Evolutionary conservation across 2,329 filamentous ascomycete species (phyloP).

Genomic region (Sclerotiophoma versabilis): DNA sequence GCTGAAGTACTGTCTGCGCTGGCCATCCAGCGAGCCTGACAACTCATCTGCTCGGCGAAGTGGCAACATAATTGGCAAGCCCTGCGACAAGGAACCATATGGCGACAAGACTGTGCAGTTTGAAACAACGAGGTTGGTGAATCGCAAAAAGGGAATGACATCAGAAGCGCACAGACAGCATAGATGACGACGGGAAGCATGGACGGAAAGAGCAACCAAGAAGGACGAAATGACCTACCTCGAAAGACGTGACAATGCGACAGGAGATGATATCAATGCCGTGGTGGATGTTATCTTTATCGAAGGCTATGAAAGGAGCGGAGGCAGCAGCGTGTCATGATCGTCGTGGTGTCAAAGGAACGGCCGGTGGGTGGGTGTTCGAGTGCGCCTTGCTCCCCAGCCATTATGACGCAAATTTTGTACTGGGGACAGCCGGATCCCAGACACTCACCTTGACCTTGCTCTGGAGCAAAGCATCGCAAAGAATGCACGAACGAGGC

Average conservation of each 20-base stretch:
- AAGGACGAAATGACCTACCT: conserved; percentile 16
- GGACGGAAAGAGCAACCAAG: conserved; percentile 20
- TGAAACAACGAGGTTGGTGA: conserved; percentile 14
- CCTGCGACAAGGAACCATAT: conserved; percentile 13
- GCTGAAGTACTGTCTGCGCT: conserved; percentile 24
- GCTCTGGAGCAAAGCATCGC: neutral
- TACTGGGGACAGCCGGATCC: neutral
- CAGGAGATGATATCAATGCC: conserved; percentile 9
- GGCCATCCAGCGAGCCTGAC: conserved; percentile 31
- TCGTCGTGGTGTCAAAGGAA: neutral
- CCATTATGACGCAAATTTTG: neutral
- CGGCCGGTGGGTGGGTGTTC: neutral
- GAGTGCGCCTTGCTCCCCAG: neutral
- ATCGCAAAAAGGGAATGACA: conserved; percentile 26
- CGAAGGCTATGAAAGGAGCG: neutral
- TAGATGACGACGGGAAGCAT: too few species aligned
- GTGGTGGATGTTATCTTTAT: conserved; percentile 8
- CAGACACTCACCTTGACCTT: neutral
- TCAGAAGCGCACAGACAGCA: conserved; percentile 30
- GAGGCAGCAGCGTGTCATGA: conserved; percentile 16
- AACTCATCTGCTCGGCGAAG: conserved; percentile 31
- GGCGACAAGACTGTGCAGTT: conserved; percentile 16
- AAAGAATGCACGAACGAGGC: conserved; percentile 9
- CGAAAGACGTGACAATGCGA: conserved; percentile 1
- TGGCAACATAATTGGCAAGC: conserved; percentile 14